These are phyloP conservation scores for Coemansia sp. DNA, from an alignment of 192 early-diverging fungal genomes.

Conservation along the genomic window DNA sequence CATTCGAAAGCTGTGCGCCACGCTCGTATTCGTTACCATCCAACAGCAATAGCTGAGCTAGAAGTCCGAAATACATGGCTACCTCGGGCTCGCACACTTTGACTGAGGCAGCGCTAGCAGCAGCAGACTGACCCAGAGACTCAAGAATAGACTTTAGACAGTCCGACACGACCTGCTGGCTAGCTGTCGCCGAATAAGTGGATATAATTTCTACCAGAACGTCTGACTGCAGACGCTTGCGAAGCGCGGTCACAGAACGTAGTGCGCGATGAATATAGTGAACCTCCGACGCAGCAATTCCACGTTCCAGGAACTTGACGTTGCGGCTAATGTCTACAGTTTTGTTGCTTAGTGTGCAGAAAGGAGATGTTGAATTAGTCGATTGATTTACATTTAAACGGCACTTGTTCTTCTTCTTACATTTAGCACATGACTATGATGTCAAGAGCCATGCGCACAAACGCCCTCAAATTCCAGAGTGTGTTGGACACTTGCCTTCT, in stretches of 20 bases:
- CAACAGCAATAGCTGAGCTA: conserved; percentile 78
- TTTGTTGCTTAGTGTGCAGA: too few relatives aligned
- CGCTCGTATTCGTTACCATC: conserved; percentile 71
- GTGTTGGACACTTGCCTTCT: conserved; percentile 34
- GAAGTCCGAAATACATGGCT: conserved; percentile 78
- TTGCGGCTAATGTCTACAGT: conserved; percentile 84
- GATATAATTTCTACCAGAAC: conserved; percentile 62
- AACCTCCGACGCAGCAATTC: conserved; percentile 78
- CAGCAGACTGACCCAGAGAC: conserved; percentile 14
- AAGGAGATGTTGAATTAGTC: too few relatives aligned
- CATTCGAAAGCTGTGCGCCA: conserved; percentile 66
- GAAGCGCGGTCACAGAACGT: conserved; percentile 73
- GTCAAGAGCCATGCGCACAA: too few relatives aligned
- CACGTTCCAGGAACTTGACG: conserved; percentile 76
- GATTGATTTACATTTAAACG: too few relatives aligned
- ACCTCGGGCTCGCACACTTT: conserved; percentile 68
- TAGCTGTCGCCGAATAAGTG: conserved; percentile 36
- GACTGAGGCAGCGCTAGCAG: conserved; percentile 4
- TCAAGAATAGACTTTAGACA: conserved; percentile 18
- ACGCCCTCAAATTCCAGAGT: not conserved
- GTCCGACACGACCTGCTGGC: conserved; percentile 17
- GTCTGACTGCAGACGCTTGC: conserved; percentile 70
- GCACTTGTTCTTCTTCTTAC: too few relatives aligned
- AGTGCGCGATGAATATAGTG: conserved; percentile 88
- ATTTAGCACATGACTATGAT: too few relatives aligned